Percentiles rank a stretch among this genome's conserved stretches.
phyloP scores from a whole-genome alignment of 805 yeast species.

The Teunomyces stri region DNA sequence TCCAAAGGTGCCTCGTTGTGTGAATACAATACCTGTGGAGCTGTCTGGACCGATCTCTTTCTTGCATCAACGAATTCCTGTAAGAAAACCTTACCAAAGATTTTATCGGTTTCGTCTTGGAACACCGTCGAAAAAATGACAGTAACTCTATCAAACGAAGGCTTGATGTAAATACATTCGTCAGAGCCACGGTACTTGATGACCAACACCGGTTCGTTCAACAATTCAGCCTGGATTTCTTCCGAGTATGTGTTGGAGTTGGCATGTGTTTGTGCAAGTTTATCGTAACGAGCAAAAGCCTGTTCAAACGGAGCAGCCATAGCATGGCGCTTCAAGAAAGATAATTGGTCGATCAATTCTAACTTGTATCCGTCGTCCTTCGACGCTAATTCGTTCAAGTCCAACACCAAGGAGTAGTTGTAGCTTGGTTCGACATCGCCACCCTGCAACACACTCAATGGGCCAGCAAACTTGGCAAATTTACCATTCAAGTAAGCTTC shows the following conservation, averaged over 20 bases:
- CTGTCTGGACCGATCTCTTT: slow-evolving; percentile 91
- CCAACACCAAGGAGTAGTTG: slow-evolving; percentile 73
- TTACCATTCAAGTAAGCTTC: slow-evolving; percentile 49
- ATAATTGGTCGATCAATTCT: slow-evolving; percentile 58
- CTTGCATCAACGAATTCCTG: slow-evolving; percentile 97
- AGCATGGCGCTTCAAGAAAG: slow-evolving; percentile 78
- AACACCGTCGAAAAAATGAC: slow-evolving; percentile 92
- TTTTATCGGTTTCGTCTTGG: slow-evolving; percentile 94
- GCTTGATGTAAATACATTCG: slow-evolving; percentile 86
- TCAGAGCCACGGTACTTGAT: slow-evolving; percentile 83
- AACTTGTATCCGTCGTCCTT: slow-evolving; percentile 46
- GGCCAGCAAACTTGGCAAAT: slow-evolving; percentile 38
- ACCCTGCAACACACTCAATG: slow-evolving; percentile 27
- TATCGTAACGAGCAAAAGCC: slow-evolving; percentile 79
- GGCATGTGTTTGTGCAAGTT: slow-evolving; percentile 50
- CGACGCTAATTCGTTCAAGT: slow-evolving; percentile 42
- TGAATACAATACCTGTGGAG: slow-evolving; percentile 94
- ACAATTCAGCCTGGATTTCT: slow-evolving; percentile 42
- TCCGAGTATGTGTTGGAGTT: slow-evolving; percentile 43
- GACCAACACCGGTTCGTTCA: slow-evolving; percentile 58
- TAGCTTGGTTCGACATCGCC: slow-evolving; percentile 69
- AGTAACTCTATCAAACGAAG: slow-evolving; percentile 94
- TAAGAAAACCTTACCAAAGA: slow-evolving; percentile 82
- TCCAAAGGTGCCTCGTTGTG: slow-evolving; percentile 93
- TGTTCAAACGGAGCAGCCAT: slow-evolving; percentile 90